Conservation (phyloP, 495 filamentous ascomycete species). For the Trypethelium eluteriae region DNA sequence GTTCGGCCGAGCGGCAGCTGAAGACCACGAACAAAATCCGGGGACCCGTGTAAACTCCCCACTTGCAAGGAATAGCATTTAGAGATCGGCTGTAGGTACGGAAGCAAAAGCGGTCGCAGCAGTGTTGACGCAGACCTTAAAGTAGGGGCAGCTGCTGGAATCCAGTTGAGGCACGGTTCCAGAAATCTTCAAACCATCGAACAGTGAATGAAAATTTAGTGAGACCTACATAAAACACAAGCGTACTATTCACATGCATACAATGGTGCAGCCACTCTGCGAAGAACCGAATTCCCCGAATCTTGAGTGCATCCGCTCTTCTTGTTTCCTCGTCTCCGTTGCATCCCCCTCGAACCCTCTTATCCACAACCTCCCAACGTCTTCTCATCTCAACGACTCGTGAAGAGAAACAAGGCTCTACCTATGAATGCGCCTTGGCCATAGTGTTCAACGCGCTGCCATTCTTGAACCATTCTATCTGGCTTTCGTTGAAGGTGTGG, state of each 20-base stretch:
- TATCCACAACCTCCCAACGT: not conserved
- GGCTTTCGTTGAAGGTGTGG: slow-evolving; percentile 95
- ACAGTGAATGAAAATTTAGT: not conserved
- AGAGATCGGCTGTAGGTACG: too few relatives aligned
- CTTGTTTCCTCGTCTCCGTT: not conserved
- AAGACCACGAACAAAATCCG: too few relatives aligned
- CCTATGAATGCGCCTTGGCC: slow-evolving; percentile 53
- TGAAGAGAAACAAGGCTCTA: too few relatives aligned
- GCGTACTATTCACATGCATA: slow-evolving; percentile 6
- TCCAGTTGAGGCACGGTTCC: too few relatives aligned
- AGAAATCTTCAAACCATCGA: too few relatives aligned
- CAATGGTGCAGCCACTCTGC: not conserved
- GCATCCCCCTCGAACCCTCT: not conserved
- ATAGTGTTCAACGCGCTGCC: slow-evolving; percentile 96
- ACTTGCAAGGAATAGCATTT: too few relatives aligned
- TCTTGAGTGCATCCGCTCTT: not conserved
- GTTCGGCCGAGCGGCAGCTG: too few relatives aligned
- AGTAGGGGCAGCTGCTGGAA: too few relatives aligned
- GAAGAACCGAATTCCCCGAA: not conserved
- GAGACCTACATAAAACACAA: slow-evolving; percentile 2
- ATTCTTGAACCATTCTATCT: slow-evolving; percentile 98
- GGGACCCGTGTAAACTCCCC: too few relatives aligned
- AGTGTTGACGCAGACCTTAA: too few relatives aligned
- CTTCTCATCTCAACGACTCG: not conserved
- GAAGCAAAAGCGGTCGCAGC: too few relatives aligned